phyloP scores from a whole-genome alignment of 164 flowering plant genomes.

The Magnolia sinica region DNA sequence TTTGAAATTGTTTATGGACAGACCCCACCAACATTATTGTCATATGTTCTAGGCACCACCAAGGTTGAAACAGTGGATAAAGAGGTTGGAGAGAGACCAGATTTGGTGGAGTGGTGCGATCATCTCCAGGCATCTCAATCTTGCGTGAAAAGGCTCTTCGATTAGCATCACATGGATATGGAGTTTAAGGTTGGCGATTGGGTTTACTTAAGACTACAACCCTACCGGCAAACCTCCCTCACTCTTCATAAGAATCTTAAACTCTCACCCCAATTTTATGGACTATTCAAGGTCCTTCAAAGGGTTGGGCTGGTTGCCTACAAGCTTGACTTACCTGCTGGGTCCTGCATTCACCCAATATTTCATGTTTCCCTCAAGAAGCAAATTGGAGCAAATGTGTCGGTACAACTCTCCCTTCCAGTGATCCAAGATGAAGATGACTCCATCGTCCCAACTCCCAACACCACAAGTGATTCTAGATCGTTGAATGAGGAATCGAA shows the following conservation, averaged over 20 bases:
- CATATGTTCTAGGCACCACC: neutral
- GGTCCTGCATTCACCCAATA: neutral
- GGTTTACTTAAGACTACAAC: slow-evolving; percentile 2
- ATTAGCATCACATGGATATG: neutral
- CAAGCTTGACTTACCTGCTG: neutral
- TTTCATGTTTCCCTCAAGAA: slow-evolving; percentile 6
- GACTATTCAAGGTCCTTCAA: neutral
- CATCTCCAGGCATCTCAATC: neutral
- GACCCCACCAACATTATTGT: neutral
- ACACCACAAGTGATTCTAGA: neutral
- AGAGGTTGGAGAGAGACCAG: neutral
- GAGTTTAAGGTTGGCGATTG: neutral
- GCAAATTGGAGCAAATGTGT: neutral
- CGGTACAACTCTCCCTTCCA: neutral
- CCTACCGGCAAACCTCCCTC: neutral
- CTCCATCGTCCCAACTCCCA: neutral
- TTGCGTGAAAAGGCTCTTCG: neutral
- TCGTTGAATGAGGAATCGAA: neutral
- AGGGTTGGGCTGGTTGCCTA: neutral
- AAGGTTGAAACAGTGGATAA: slow-evolving; percentile 8
- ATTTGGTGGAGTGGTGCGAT: neutral
- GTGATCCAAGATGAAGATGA: neutral
- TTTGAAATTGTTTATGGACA: slow-evolving; percentile 4
- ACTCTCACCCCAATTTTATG: neutral
- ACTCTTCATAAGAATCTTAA: neutral